Conservation (phyloP, 2,329 filamentous ascomycete species). For the Pezicula carpinea region DNA sequence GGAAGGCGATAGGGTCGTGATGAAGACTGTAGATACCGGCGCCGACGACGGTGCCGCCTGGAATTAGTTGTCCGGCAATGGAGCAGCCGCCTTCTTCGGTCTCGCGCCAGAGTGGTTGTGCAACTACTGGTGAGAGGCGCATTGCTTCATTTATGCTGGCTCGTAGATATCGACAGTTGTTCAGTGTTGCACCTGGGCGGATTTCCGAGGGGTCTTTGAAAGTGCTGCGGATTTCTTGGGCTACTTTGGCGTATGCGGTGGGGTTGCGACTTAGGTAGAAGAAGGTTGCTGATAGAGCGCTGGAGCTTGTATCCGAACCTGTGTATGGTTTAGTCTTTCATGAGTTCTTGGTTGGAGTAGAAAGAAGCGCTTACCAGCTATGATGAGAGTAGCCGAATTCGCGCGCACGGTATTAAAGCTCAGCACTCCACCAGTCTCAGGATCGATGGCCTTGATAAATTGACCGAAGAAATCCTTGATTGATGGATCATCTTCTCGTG, state of each 20-base stretch:
- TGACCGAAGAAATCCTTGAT: constrained; percentile 71
- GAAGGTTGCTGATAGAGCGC: constrained; percentile 27
- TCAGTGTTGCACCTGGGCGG: constrained; percentile 25
- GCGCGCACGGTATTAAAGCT: constrained; percentile 17
- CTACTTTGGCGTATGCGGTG: constrained; percentile 22
- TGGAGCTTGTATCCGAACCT: constrained; percentile 30
- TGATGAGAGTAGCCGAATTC: constrained; percentile 9
- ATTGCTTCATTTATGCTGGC: constrained; percentile 43
- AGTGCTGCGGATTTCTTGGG: constrained; percentile 26
- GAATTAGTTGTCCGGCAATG: constrained; percentile 31
- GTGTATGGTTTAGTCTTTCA: not conserved
- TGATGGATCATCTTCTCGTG: constrained; percentile 45
- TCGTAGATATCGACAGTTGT: constrained; percentile 35
- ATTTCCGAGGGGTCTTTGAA: constrained; percentile 32
- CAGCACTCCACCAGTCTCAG: constrained; percentile 52
- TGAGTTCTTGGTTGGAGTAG: too few species aligned
- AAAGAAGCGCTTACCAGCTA: constrained; percentile 7
- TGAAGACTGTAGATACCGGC: constrained; percentile 31
- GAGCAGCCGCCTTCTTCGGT: constrained; percentile 22
- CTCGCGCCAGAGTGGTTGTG: constrained; percentile 29
- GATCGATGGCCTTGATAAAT: constrained; percentile 65
- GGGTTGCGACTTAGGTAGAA: constrained; percentile 32
- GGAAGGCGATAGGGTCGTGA: constrained; percentile 28
- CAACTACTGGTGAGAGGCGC: constrained; percentile 39
- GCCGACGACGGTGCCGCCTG: constrained; percentile 30